A percentile compares a stretch with the other conserved stretches of the same genome.
phyloP scores from a whole-genome alignment of 371 early-diverging fungal species.

The Sporodiniella umbellata region DNA sequence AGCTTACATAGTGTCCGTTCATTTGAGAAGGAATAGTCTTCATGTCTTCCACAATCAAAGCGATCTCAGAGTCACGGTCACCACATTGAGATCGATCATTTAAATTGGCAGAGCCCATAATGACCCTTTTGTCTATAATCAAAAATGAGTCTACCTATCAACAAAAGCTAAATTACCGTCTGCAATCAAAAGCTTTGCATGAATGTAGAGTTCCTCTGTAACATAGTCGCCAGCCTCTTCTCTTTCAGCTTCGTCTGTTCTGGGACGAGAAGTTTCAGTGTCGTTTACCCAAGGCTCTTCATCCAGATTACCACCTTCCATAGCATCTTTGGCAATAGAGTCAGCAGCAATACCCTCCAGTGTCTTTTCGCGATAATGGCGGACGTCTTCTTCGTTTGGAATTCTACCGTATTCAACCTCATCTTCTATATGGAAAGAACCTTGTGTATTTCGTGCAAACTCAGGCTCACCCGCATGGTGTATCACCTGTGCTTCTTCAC shows the following conservation, averaged over 20 bases:
- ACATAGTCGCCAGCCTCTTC: constrained; percentile 54
- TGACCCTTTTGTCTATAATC: constrained; percentile 60
- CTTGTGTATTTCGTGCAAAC: constrained; percentile 28
- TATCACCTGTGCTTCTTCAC: constrained; percentile 19
- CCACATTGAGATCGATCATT: constrained; percentile 93
- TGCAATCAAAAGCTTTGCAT: constrained; percentile 89
- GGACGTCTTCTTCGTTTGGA: constrained; percentile 11
- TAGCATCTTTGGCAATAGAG: constrained; percentile 34
- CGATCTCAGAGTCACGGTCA: constrained; percentile 90
- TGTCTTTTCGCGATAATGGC: constrained; percentile 9
- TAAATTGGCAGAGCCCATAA: constrained; percentile 91
- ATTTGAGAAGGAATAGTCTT: constrained; percentile 66
- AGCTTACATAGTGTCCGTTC: constrained; percentile 66
- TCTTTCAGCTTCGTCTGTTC: constrained; percentile 20
- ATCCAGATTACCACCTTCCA: constrained; percentile 32
- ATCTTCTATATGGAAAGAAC: constrained; percentile 23
- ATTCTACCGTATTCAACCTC: constrained; percentile 35
- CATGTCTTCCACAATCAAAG: constrained; percentile 77
- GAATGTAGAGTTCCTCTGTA: constrained; percentile 89
- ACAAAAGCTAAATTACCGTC: constrained; percentile 59
- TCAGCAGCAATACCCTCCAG: constrained; percentile 28
- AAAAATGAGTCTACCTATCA: neutral
- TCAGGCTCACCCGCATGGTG: constrained; percentile 32
- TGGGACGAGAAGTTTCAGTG: constrained; percentile 13
- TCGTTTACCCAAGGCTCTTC: constrained; percentile 36